A percentile compares a stretch with the other conserved stretches of the same genome.
phyloP scores from a whole-genome alignment of 257 asterid species.

The Dorcoceras hygrometricum region DNA sequence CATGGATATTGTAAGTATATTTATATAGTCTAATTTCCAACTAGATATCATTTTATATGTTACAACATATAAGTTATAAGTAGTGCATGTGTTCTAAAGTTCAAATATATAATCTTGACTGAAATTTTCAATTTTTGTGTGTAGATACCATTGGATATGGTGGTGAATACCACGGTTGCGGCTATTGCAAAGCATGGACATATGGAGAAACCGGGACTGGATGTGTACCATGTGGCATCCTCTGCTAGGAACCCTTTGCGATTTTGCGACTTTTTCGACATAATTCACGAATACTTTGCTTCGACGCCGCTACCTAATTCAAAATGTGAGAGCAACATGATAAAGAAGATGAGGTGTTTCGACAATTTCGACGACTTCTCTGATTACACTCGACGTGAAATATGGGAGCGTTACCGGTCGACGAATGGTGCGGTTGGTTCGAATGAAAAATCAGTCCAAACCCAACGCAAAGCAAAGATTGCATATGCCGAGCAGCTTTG shows the following conservation, averaged over 20 bases:
- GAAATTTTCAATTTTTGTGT: neutral
- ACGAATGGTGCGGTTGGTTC: neutral
- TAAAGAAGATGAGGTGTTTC: constrained; percentile 19
- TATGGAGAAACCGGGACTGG: neutral
- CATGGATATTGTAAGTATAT: constrained; percentile 37
- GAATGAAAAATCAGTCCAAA: neutral
- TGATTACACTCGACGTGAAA: constrained; percentile 16
- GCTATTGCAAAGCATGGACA: constrained; percentile 42
- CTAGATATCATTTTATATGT: too few relatives aligned
- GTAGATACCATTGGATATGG: constrained; percentile 44
- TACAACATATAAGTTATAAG: too few relatives aligned
- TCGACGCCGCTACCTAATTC: constrained; percentile 13
- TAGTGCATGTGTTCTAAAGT: too few relatives aligned
- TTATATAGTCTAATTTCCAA: too few relatives aligned
- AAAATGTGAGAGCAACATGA: neutral
- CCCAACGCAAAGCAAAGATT: constrained; percentile 27
- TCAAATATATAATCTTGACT: too few relatives aligned
- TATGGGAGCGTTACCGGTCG: neutral
- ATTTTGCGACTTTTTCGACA: constrained; percentile 22
- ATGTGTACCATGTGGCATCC: constrained; percentile 39
- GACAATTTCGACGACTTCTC: constrained; percentile 33
- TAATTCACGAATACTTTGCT: constrained; percentile 26
- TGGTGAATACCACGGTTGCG: constrained; percentile 43
- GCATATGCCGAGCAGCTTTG: constrained; percentile 34
- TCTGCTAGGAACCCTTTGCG: constrained; percentile 27